Evolutionary conservation across 352 stramenopile species (phyloP).

Genomic region (Peronospora belbahrii): DNA sequence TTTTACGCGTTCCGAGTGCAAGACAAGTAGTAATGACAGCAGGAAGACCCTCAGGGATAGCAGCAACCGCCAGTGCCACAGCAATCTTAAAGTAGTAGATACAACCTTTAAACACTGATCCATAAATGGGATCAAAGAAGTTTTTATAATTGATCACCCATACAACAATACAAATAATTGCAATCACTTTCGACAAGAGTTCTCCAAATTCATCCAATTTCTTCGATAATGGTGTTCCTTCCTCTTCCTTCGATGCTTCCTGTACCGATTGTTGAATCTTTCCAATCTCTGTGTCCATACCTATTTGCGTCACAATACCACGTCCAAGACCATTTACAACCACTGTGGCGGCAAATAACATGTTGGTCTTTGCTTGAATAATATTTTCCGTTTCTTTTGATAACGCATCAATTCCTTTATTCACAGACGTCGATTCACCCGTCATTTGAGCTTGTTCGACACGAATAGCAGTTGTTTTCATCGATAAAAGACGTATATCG

Average conservation of each 20-base stretch:
- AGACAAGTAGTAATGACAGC: conserved; percentile 98
- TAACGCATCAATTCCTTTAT: conserved; percentile 85
- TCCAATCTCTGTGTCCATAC: conserved; percentile 98
- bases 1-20: conserved; percentile 90
- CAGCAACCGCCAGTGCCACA: conserved; percentile 96
- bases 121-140: conserved; percentile 88
- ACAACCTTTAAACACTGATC: conserved; percentile 90
- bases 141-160: conserved; percentile 97
- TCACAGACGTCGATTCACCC: conserved; percentile 91
- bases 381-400: conserved; percentile 59
- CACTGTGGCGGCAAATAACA: conserved; percentile 97
- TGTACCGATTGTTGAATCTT: conserved; percentile 94
- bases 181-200: conserved; percentile 94
- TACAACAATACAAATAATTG: conserved; percentile 94
- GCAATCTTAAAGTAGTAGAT: conserved; percentile 99
- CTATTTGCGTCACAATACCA: conserved; percentile 92
- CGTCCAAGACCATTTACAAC: conserved; percentile 92
- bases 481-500: conserved; percentile 91
- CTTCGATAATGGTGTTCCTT: conserved; percentile 94
- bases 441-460: conserved; percentile 96
- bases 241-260: conserved; percentile 88
- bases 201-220: conserved; percentile 99
- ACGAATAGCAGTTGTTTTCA: conserved; percentile 92
- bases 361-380: conserved; percentile 91
- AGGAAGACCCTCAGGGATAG: conserved; percentile 97